Evolutionary conservation across 2,329 filamentous ascomycete genomes (phyloP), one percentile per base, ranked within the genome.

Genomic region (Neonectria faginata): DNA sequence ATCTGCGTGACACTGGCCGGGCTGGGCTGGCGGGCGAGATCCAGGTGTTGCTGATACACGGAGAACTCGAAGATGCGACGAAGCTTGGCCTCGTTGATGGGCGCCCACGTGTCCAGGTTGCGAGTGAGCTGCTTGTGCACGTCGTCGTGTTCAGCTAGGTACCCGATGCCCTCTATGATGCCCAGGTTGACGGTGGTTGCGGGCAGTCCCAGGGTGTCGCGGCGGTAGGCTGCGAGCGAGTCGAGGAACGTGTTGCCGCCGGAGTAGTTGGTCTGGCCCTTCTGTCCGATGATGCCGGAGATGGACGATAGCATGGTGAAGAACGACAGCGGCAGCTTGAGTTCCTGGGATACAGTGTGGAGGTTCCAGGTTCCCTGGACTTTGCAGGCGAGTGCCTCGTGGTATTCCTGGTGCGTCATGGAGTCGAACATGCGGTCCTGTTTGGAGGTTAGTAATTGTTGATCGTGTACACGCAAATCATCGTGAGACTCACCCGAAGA

Each of bases 311-410:
- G 69, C 31, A 78, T 59, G 36, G 79, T 70, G 65, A 79, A 82
- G 70, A 79, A 80, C 62, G 80, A 78, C 1, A 78, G 60, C 7
- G 52, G 22, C 10, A 75, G 55, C 27, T 59, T 44, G 12, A 64
- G 54, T 20, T 65, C 59, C 16, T 78, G 69, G 2, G 55, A 59
- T 2, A 72, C 66, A 1, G 75, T 57, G 64, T 83, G 79, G 0
- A 83, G 73, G 57, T 82, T 82, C 74, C 74, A 78, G 5, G 77
- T 77, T 2, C 79, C 74, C 16, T 73, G 60, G 16, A 66, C 55
- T 25, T 66, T 66, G 60, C 55, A 59, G 10, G 48, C 50, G n/a
- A 66, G 42, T 4, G 64, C 60, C 12, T 52, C 55, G 22, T 63
- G 56, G 33, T 63, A 66, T 16, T 66, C 64, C 7, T 60, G 41